Evolutionary conservation across 768 basidiomycete genomes (phyloP).

Genomic region (Lactifluus volemus): DNA sequence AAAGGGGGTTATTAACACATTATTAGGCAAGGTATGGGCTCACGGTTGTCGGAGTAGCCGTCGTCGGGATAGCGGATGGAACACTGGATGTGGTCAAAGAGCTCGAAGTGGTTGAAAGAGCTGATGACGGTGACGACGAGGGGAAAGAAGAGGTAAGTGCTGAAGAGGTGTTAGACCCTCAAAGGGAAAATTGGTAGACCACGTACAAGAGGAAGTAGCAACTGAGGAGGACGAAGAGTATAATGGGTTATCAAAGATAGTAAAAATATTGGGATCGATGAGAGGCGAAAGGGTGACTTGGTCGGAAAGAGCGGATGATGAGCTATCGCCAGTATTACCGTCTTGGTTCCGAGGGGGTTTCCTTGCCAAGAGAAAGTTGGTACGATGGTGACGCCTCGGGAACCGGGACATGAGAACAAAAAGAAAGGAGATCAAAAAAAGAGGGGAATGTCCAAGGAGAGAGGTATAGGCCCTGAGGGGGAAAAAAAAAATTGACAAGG

Average conservation of each 20-base stretch:
- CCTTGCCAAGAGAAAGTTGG: no score
- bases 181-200: background rate
- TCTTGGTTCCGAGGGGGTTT: background rate
- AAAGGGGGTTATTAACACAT: background rate
- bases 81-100: background rate
- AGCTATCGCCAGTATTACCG: background rate
- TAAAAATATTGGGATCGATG: background rate
- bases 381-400: no score
- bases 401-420: background rate
- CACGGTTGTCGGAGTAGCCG: background rate
- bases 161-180: background rate
- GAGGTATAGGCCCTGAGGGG: background rate
- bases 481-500: background rate
- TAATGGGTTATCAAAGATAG: background rate
- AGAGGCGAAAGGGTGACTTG: background rate
- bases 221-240: background rate
- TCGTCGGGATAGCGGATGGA: background rate
- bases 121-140: background rate
- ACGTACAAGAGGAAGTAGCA: background rate
- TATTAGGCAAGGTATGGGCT: background rate
- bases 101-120: background rate
- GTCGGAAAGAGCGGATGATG: background rate
- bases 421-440: background rate
- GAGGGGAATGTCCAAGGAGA: background rate
- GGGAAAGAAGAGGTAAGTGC: background rate